A percentile compares a stretch with the other conserved stretches of the same genome.
Conservation (phyloP, 2,329 filamentous ascomycete species). For the Trichoderma sp. region DNA sequence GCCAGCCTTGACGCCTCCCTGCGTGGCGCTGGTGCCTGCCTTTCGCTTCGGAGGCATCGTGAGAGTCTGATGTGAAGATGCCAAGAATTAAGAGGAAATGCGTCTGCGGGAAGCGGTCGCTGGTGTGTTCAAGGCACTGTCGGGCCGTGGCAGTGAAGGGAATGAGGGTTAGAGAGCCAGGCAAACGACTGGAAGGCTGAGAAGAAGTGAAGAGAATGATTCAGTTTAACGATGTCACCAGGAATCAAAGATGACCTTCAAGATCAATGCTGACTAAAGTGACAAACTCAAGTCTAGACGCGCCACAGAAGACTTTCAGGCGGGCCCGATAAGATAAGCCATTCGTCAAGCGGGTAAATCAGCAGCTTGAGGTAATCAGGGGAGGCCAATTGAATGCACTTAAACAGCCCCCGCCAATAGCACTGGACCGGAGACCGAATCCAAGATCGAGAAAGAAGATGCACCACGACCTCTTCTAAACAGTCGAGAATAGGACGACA, state of each 20-base stretch:
- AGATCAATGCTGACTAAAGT: constrained; percentile 4
- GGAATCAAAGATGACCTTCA: background rate
- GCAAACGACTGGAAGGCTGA: constrained; percentile 3
- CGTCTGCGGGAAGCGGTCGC: constrained; percentile 31
- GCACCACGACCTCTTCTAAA: no score
- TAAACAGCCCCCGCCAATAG: constrained; percentile 16
- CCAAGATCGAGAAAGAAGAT: no score
- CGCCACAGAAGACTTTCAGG: background rate
- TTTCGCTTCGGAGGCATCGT: constrained; percentile 73
- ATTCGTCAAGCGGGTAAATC: background rate
- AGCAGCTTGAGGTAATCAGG: no score
- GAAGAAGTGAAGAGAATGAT: background rate
- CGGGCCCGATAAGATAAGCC: background rate
- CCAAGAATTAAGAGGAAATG: background rate
- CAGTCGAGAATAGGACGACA: no score
- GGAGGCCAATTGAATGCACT: background rate
- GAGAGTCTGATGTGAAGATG: background rate
- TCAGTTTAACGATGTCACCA: constrained; percentile 6
- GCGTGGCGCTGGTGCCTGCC: constrained; percentile 52
- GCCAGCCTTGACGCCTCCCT: constrained; percentile 56
- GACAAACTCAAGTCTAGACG: background rate
- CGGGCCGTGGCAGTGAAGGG: background rate
- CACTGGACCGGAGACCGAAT: background rate
- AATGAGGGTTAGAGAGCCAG: constrained; percentile 18
- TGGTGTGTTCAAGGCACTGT: background rate